A percentile compares a stretch with the other conserved stretches of the same genome.
Evolutionary conservation across 371 early-diverging fungal genomes (phyloP).

Genomic region (Mucor ambiguus): DNA sequence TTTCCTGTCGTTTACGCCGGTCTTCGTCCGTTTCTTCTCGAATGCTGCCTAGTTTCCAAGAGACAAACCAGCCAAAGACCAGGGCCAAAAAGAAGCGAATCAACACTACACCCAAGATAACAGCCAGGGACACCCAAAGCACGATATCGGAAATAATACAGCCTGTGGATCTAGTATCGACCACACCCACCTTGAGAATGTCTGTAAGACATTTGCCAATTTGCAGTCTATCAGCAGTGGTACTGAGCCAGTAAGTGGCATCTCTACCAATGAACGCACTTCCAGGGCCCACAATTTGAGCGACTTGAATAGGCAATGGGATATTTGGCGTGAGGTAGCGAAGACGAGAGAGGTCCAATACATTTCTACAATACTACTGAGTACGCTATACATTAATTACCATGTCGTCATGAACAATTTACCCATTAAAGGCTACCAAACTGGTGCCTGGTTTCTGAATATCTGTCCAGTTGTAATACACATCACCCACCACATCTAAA

Average conservation of each 20-base stretch:
- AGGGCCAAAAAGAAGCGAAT: slow-evolving; percentile 83
- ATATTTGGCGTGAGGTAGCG: slow-evolving; percentile 49
- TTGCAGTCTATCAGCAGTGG: slow-evolving; percentile 50
- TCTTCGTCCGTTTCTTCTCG: slow-evolving; percentile 68
- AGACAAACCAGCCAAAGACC: slow-evolving; percentile 82
- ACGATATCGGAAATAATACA: slow-evolving; percentile 82
- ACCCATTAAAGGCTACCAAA: slow-evolving; percentile 78
- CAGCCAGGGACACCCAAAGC: slow-evolving; percentile 74
- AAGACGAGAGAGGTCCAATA: slow-evolving; percentile 53
- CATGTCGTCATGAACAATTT: slow-evolving; percentile 6
- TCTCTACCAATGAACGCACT: slow-evolving; percentile 63
- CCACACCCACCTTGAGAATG: slow-evolving; percentile 74
- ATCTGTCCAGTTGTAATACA: slow-evolving; percentile 80
- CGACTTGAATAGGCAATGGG: slow-evolving; percentile 43
- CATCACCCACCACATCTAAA: slow-evolving; percentile 58
- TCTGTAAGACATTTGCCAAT: slow-evolving; percentile 72
- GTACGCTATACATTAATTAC: not conserved
- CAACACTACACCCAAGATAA: slow-evolving; percentile 79
- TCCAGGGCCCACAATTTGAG: slow-evolving; percentile 50
- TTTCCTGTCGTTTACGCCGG: slow-evolving; percentile 53
- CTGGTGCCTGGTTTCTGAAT: slow-evolving; percentile 56
- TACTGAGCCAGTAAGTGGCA: slow-evolving; percentile 63
- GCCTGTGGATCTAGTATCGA: slow-evolving; percentile 75
- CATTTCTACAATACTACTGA: slow-evolving; percentile 36
- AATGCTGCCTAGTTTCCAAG: slow-evolving; percentile 73